These are phyloP conservation scores for Rutstroemia sp. DNA, from an alignment of 2,329 filamentous ascomycete species.

Conservation along the genomic window DNA sequence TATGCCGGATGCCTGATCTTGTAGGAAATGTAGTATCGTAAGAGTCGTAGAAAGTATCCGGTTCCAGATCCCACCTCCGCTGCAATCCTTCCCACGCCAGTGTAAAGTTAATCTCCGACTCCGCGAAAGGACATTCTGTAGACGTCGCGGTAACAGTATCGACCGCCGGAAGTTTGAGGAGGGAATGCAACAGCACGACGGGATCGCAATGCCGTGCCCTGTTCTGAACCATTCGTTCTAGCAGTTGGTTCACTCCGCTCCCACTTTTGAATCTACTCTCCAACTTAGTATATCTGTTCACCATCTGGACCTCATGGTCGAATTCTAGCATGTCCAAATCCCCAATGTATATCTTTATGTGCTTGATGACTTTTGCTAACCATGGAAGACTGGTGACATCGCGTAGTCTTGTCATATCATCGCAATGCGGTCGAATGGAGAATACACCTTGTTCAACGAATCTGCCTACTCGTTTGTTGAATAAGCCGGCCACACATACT, in stretches of 20 bases:
- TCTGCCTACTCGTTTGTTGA: background rate
- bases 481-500: background rate
- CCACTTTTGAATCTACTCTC: background rate
- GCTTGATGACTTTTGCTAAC: constrained; percentile 3
- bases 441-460: background rate
- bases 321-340: constrained; percentile 8
- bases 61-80: background rate
- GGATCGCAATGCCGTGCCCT: constrained; percentile 2
- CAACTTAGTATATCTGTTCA: background rate
- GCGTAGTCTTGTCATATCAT: constrained; percentile 4
- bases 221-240: constrained; percentile 1
- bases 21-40: constrained; percentile 6
- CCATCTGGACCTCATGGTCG: constrained; percentile 4
- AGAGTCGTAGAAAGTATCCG: background rate
- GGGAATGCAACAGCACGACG: background rate
- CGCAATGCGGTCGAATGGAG: background rate
- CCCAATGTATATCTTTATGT: constrained; percentile 5
- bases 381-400: background rate
- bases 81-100: background rate
- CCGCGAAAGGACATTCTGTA: constrained; percentile 1
- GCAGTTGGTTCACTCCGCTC: background rate
- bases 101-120: background rate
- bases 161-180: background rate
- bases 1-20: background rate
- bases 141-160: background rate